phyloP scores from a whole-genome alignment of 257 asterid genomes.

The Knoxia roxburghii region DNA sequence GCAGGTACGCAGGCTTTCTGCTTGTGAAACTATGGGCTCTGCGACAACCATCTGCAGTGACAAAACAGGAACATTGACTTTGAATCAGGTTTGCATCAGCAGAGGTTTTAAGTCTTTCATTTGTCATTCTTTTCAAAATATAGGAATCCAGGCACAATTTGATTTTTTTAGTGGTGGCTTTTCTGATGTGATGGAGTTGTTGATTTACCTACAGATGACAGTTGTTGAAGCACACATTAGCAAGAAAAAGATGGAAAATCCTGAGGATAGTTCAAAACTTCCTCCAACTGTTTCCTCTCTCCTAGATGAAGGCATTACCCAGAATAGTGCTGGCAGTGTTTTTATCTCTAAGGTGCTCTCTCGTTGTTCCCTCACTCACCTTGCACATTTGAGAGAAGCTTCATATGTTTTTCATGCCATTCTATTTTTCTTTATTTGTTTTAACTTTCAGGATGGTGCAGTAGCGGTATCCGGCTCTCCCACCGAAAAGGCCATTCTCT shows the following conservation, averaged over 20 bases:
- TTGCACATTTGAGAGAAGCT: not conserved
- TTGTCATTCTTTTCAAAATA: slow-evolving; percentile 10
- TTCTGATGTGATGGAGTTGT: slow-evolving; percentile 19
- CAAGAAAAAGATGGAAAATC: slow-evolving; percentile 47
- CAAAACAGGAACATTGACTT: slow-evolving; percentile 92
- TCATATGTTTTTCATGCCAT: slow-evolving; percentile 12
- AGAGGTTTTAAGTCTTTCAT: slow-evolving; percentile 6
- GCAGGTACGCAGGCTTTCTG: slow-evolving; percentile 98
- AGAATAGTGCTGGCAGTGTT: slow-evolving; percentile 86
- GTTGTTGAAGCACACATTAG: slow-evolving; percentile 87
- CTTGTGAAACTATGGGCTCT: slow-evolving; percentile 98
- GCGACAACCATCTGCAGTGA: slow-evolving; percentile 98
- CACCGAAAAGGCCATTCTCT: slow-evolving; percentile 89
- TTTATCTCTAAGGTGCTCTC: slow-evolving; percentile 62
- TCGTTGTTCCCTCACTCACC: not conserved
- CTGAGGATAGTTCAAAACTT: slow-evolving; percentile 69
- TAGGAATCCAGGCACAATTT: slow-evolving; percentile 12
- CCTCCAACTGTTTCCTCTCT: slow-evolving; percentile 50
- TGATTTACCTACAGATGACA: slow-evolving; percentile 55
- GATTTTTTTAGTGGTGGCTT: too few relatives aligned
- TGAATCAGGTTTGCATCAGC: slow-evolving; percentile 65
- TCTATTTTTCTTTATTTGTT: not conserved
- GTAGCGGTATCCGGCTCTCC: slow-evolving; percentile 93
- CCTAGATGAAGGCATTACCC: slow-evolving; percentile 80
- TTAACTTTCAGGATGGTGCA: slow-evolving; percentile 50